These are phyloP conservation scores for Crithidia sp. DNA, from an alignment of 208 protist species.

Conservation along the genomic window DNA sequence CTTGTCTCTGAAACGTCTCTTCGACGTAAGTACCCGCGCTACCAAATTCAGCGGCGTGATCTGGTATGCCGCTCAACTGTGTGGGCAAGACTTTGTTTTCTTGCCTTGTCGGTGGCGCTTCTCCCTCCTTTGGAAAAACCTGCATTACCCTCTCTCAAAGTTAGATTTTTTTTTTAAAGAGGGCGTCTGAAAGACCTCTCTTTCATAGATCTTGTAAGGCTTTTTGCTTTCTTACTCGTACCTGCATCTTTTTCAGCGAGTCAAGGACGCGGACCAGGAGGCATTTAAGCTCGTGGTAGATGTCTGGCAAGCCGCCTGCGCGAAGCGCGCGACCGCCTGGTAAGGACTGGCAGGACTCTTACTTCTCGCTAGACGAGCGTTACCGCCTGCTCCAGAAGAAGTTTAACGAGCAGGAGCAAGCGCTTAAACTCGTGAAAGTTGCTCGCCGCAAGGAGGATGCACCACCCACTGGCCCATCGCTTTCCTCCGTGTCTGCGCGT, in stretches of 20 bases:
- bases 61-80: too few species aligned
- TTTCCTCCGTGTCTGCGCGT: slow-evolving; percentile 27
- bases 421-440: slow-evolving; percentile 80
- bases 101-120: not conserved
- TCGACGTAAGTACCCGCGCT: too few species aligned
- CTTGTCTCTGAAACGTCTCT: not conserved
- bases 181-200: too few species aligned
- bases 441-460: slow-evolving; percentile 47
- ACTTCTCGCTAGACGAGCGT: slow-evolving; percentile 77
- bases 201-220: too few species aligned
- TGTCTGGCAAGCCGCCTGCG: slow-evolving; percentile 6
- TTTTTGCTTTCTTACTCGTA: too few species aligned
- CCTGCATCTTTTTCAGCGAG: too few species aligned
- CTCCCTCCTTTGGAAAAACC: not conserved
- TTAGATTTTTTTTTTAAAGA: too few species aligned
- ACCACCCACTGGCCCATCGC: slow-evolving; percentile 14
- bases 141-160: too few species aligned
- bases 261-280: not conserved
- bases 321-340: slow-evolving; percentile 47
- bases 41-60: too few species aligned
- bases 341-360: slow-evolving; percentile 86
- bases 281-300: not conserved
- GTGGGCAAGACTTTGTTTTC: not conserved
- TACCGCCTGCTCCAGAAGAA: slow-evolving; percentile 76
- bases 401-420: slow-evolving; percentile 74